These are phyloP conservation scores for Leersia perrieri DNA, from an alignment of 176 grass and related monocot genomes.

Conservation along the genomic window DNA sequence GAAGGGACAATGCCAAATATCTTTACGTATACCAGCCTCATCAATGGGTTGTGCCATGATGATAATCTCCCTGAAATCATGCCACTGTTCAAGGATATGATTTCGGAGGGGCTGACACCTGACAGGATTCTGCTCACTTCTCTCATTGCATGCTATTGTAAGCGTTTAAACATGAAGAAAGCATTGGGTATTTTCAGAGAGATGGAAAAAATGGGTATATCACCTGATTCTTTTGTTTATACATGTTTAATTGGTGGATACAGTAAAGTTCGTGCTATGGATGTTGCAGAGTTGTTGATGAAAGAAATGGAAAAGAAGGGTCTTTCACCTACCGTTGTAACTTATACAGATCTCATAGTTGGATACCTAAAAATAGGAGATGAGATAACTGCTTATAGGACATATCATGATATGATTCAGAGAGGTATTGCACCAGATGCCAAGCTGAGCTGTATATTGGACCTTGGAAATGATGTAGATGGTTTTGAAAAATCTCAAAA, in stretches of 20 bases:
- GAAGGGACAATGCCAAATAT: slow-evolving; percentile 47
- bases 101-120: slow-evolving; percentile 21
- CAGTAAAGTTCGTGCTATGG: slow-evolving; percentile 60
- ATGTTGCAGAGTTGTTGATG: slow-evolving; percentile 44
- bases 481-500: slow-evolving; percentile 7
- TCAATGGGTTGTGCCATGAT: slow-evolving; percentile 56
- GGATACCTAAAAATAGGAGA: slow-evolving; percentile 54
- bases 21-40: slow-evolving; percentile 58
- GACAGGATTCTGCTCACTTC: slow-evolving; percentile 58
- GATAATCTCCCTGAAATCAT: slow-evolving; percentile 43
- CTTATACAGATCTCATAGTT: slow-evolving; percentile 58
- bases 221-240: slow-evolving; percentile 63
- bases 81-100: slow-evolving; percentile 47
- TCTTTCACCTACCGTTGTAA: slow-evolving; percentile 53
- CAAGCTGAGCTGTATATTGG: slow-evolving; percentile 43
- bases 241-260: slow-evolving; percentile 66
- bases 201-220: slow-evolving; percentile 41
- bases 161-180: slow-evolving; percentile 52
- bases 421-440: slow-evolving; percentile 52
- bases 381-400: slow-evolving; percentile 7
- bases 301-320: slow-evolving; percentile 54
- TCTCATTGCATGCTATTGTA: slow-evolving; percentile 60
- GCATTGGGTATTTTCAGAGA: slow-evolving; percentile 47
- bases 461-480: slow-evolving; percentile 3
- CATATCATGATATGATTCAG: slow-evolving; percentile 48